Conservation (phyloP, 2,329 filamentous ascomycete species). For the Tetracladium maxilliforme region DNA sequence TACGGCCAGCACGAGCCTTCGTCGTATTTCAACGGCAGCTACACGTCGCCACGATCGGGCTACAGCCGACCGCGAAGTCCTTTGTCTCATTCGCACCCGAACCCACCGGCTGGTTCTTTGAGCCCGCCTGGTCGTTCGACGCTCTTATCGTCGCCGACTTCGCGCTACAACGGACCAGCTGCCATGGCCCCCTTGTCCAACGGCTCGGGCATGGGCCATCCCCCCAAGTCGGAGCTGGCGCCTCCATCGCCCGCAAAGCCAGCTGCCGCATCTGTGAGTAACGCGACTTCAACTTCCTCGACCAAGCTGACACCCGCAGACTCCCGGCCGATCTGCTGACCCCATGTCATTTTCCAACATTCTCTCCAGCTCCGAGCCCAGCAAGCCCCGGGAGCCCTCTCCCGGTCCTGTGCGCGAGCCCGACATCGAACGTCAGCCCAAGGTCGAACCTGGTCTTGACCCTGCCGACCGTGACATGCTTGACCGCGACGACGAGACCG, state of each 20-base stretch:
- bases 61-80: slow-evolving; percentile 32
- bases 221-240: no score
- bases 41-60: slow-evolving; percentile 30
- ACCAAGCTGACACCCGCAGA: slow-evolving; percentile 25
- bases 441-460: slow-evolving; percentile 1
- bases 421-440: slow-evolving; percentile 6
- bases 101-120: slow-evolving; percentile 8
- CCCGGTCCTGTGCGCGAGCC: slow-evolving; percentile 13
- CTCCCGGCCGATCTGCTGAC: slow-evolving; percentile 60
- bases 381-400: slow-evolving; percentile 35
- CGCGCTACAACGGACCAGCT: no score
- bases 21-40: slow-evolving; percentile 33
- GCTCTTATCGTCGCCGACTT: no score
- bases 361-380: slow-evolving; percentile 64
- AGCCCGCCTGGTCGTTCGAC: no score
- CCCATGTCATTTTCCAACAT: slow-evolving; percentile 97
- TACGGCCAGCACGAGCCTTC: slow-evolving; percentile 27
- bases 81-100: slow-evolving; percentile 28
- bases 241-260: no score
- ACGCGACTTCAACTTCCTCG: no score
- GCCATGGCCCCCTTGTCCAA: no score
- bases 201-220: no score
- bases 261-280: no score
- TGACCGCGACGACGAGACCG: no score
- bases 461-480: no score